Evolutionary conservation across 202 grass and related monocot species (phyloP), one percentile per base, ranked within the genome.

Genomic region (Panicum virgatum): DNA sequence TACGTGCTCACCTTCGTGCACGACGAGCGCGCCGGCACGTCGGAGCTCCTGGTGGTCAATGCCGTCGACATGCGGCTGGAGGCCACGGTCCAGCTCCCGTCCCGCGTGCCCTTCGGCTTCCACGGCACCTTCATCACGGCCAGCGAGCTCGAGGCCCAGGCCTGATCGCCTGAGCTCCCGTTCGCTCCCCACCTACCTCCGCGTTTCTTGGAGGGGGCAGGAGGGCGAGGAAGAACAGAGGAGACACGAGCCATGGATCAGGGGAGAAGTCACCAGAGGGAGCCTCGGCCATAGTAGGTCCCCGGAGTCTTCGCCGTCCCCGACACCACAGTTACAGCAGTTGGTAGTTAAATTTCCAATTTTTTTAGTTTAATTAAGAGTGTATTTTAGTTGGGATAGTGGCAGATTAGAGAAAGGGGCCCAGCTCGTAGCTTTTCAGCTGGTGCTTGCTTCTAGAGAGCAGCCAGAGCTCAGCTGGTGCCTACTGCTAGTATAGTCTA

Each of bases 31-130:
- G 80, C 67, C 15, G 87, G 82, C 69, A 84, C 84, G 3, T 97
- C 94, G 1, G 86, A 94, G 87, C 89, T 97, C 10, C 84, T 90
- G 1, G 79, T 92, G 26, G 76, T 97, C 73, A 94, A 97, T 88
- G 91, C 94, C 62, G 83, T 85, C 69, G 89, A 94, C 89, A 94
- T 97, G 91, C 80, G 79, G 6, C 72, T 90, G 5, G 91, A 94
- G 89, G 94, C 94, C 5, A 79, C 87, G 12, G 86, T 97, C 13
- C 88, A 94, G 84, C 80, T 97, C 40, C 94, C 91, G 38, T 90
- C 91, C 5, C 91, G 94, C 3, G 94, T 97, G 34, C 94, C 94
- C 1, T 97, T 94, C 67, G 94, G 94, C 2, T 97, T 94, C 84
- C 94, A 97, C 36, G 94, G 94, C 66, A 94, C 89, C 43, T 97